These are phyloP conservation scores for Micractinium conductrix DNA, from an alignment of 139 green algal species.

Conservation along the genomic window DNA sequence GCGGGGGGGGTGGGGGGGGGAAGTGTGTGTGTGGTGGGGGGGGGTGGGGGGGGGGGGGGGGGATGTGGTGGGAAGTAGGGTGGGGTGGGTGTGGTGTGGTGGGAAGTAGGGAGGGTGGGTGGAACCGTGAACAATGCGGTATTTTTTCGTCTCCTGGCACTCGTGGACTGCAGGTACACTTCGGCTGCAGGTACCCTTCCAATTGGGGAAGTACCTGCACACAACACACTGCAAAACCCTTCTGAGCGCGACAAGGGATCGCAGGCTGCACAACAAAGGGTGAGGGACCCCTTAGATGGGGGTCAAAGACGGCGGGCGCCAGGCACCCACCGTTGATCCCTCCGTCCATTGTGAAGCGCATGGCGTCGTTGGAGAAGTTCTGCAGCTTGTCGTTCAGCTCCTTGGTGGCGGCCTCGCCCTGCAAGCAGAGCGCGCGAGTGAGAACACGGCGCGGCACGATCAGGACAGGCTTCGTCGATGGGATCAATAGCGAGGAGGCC, in stretches of 20 bases:
- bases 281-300: too few relatives aligned
- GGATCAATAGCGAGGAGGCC: too few relatives aligned
- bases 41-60: not conserved
- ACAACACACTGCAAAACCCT: too few relatives aligned
- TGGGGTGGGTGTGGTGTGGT: not conserved
- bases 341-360: conserved; percentile 95
- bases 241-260: too few relatives aligned
- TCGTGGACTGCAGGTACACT: not conserved
- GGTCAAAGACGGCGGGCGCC: not conserved
- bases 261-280: too few relatives aligned
- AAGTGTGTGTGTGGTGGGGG: not conserved
- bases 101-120: not conserved
- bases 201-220: too few relatives aligned
- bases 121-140: not conserved
- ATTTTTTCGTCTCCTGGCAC: not conserved
- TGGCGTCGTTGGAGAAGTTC: conserved; percentile 95
- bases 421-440: conserved; percentile 33
- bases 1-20: not conserved
- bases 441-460: too few relatives aligned
- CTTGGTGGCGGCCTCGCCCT: conserved; percentile 90
- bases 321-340: conserved; percentile 62
- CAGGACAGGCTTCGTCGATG: too few relatives aligned
- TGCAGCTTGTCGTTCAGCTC: conserved; percentile 97
- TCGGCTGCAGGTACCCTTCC: too few relatives aligned
- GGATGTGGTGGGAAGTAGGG: not conserved